A percentile compares a stretch with the other conserved stretches of the same genome.
These are phyloP conservation scores for Yarrowia porcina DNA, from an alignment of 805 yeast genomes.

Conservation along the genomic window DNA sequence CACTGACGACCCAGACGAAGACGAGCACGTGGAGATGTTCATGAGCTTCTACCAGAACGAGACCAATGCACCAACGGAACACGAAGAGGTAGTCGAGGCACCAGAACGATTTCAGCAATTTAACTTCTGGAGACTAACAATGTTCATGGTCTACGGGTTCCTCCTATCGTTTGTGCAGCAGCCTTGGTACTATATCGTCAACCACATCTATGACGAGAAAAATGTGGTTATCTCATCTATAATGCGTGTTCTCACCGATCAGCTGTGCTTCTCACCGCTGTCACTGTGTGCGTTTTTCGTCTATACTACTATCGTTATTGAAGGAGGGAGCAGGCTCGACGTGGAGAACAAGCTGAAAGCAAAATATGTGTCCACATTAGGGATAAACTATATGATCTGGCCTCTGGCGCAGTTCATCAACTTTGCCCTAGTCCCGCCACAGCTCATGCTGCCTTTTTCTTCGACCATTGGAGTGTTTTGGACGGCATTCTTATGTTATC, in stretches of 20 bases:
- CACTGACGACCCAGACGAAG: conserved; percentile 10
- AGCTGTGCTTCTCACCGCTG: conserved; percentile 82
- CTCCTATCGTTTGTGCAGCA: conserved; percentile 78
- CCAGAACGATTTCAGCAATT: conserved; percentile 39
- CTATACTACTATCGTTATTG: conserved; percentile 79
- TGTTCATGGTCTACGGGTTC: conserved; percentile 87
- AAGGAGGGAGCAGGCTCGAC: conserved; percentile 64
- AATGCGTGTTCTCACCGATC: conserved; percentile 86
- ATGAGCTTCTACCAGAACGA: conserved; percentile 12
- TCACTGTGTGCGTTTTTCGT: conserved; percentile 76
- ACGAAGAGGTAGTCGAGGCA: neutral
- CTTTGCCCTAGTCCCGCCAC: conserved; percentile 71
- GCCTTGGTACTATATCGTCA: conserved; percentile 83
- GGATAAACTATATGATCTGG: conserved; percentile 84
- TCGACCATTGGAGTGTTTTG: conserved; percentile 84
- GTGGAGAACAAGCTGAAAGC: conserved; percentile 60
- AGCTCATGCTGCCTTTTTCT: conserved; percentile 87
- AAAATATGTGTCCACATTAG: conserved; percentile 58
- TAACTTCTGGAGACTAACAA: conserved; percentile 65
- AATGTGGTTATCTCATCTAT: conserved; percentile 73
- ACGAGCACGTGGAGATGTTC: conserved; percentile 20
- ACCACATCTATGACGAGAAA: conserved; percentile 70
- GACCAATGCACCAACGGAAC: neutral
- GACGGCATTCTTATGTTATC: conserved; percentile 73
- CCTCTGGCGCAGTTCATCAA: conserved; percentile 80